Evolutionary conservation across 2,329 filamentous ascomycete species (phyloP), one percentile per base, ranked within the genome.

Genomic region (Zarea fungicola): DNA sequence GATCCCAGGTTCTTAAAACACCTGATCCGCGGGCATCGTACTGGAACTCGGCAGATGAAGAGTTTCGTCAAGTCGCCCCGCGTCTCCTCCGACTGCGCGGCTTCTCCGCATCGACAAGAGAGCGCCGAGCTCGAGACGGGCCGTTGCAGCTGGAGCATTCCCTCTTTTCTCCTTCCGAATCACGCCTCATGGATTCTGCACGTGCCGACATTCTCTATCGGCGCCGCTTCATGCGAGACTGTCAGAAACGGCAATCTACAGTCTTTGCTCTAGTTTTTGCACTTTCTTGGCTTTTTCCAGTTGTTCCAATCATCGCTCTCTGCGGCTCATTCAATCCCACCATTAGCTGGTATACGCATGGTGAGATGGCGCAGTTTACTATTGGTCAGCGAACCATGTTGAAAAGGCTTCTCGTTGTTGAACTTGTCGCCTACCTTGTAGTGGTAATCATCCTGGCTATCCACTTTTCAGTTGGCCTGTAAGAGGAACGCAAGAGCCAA

Each of bases 331-430:
- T 78, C 39, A 68, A 76, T 53, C 61, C 64, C 1, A 67, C 68
- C 0, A 65, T 79, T 23, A 67, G 67, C 6, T 79, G 75, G 75
- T 70, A 68, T 45, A 76, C 75, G 0, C 60, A 65, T 2, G 75
- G 76, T 6, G 68, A 76, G 55, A 65, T 70, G 22, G 60, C 64
- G 19, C 57, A 57, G 8, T 60, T 77, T 21, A 71, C 62, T 5
- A 28, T 42, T 10, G 52, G 57, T 6, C 67, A 70, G 53, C 58
- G 63, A 3, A 52, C 50, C 4, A 55, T 56, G 4, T 53, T 70
- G 11, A 63, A 60, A 40, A 58, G 60, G 22, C 69, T 75, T 56
- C 61, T 77, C 9, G 44, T 69, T 9, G 54, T 58, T 3, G 62
- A 71, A 49, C 59, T 60, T 8, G 51, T 70, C 5, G 11, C 65